Percentiles rank a stretch among this genome's conserved stretches.
Conservation (phyloP, 169 alveolate species). For the Blepharisma undulans region DNA sequence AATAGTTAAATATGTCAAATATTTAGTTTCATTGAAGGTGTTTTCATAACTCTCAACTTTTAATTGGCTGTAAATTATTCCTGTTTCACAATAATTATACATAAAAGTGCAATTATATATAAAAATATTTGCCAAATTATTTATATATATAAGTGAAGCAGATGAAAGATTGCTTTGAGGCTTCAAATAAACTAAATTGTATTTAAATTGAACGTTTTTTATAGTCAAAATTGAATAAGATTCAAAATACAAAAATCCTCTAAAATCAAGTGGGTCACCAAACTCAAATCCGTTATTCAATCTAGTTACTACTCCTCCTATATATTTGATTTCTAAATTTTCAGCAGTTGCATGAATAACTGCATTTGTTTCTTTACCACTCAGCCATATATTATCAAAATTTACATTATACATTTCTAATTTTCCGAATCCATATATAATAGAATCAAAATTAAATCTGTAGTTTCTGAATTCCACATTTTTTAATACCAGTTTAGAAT, state of each 20-base stretch:
- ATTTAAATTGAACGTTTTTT: neutral
- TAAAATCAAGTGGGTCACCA: neutral
- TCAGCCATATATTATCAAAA: neutral
- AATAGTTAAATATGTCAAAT: too few relatives aligned
- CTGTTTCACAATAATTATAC: neutral
- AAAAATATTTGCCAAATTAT: neutral
- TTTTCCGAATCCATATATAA: neutral
- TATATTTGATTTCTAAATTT: neutral
- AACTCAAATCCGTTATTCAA: neutral
- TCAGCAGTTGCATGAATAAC: too few relatives aligned
- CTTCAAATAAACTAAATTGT: too few relatives aligned
- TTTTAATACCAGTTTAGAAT: too few relatives aligned
- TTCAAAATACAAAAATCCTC: neutral
- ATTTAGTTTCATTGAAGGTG: neutral
- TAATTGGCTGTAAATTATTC: neutral
- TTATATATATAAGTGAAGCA: neutral
- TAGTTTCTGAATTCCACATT: neutral
- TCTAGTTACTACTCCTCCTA: neutral
- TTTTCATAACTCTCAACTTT: neutral
- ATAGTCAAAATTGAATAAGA: too few relatives aligned
- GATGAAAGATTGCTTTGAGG: neutral
- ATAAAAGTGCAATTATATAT: neutral
- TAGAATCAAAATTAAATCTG: neutral
- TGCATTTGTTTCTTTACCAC: neutral
- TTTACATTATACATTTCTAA: neutral